Percentiles rank a stretch among this genome's conserved stretches.
phyloP scores from a whole-genome alignment of 2,329 filamentous ascomycete species.

The Xylaria sp. region DNA sequence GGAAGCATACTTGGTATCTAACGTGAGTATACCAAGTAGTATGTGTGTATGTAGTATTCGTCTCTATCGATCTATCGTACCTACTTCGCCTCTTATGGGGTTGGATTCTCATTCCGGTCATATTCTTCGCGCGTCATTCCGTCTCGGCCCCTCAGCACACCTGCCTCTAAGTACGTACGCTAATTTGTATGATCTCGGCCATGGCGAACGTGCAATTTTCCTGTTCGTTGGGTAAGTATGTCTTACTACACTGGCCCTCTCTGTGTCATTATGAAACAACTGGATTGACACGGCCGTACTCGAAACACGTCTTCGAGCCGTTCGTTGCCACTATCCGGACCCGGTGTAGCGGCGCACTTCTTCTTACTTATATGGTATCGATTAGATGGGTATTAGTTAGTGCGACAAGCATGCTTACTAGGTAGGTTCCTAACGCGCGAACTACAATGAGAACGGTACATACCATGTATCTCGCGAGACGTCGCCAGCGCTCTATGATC shows the following conservation, averaged over 20 bases:
- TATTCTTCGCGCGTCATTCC: neutral
- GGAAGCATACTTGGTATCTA: neutral
- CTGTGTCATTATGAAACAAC: conserved; percentile 23
- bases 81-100: neutral
- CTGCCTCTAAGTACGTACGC: too few species aligned
- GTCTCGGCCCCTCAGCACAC: neutral
- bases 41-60: too few species aligned
- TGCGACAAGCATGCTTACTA: neutral
- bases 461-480: neutral
- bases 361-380: neutral
- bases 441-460: neutral
- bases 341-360: conserved; percentile 7
- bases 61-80: neutral
- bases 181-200: neutral
- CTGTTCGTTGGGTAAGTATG: neutral
- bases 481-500: neutral
- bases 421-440: too few species aligned
- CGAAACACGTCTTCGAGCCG: conserved; percentile 20
- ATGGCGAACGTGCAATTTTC: neutral
- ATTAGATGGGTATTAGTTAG: neutral
- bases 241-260: neutral
- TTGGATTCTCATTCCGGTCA: neutral
- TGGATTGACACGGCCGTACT: conserved; percentile 6
- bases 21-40: too few species aligned
- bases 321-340: conserved; percentile 7